phyloP scores from a whole-genome alignment of 306 rosid species.

The Prunus dulcis region DNA sequence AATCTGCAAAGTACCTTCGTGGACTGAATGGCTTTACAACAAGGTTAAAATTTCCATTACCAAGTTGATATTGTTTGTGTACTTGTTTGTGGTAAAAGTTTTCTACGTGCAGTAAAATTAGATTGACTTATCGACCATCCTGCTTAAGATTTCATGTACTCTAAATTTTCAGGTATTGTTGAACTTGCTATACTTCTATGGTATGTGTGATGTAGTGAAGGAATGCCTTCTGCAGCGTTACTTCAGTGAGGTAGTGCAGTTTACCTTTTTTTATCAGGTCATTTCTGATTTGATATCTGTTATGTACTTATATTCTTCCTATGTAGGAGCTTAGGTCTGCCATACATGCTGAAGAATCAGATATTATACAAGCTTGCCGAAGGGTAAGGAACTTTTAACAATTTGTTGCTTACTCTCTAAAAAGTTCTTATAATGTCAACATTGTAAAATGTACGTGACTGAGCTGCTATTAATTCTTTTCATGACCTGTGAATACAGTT shows the following conservation, averaged over 20 bases:
- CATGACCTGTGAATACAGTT: conserved; percentile 47
- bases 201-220: conserved; percentile 78
- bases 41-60: conserved; percentile 47
- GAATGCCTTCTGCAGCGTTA: conserved; percentile 88
- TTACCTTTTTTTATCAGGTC: conserved; percentile 5
- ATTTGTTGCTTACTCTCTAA: background rate
- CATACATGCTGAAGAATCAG: conserved; percentile 59
- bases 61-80: conserved; percentile 6
- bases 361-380: conserved; percentile 57
- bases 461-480: conserved; percentile 3
- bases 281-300: background rate
- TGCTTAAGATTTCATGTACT: conserved; percentile 12
- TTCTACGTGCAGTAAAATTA: background rate
- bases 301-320: conserved; percentile 8
- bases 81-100: background rate
- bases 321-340: conserved; percentile 71
- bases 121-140: background rate
- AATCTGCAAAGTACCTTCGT: conserved; percentile 70
- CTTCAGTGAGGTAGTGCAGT: conserved; percentile 63
- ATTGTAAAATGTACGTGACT: background rate
- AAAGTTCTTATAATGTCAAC: background rate
- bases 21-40: conserved; percentile 90
- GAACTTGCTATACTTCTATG: conserved; percentile 74
- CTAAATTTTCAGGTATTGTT: conserved; percentile 52
- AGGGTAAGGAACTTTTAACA: conserved; percentile 50